A percentile compares a stretch with the other conserved stretches of the same genome.
Evolutionary conservation across 1,284 basidiomycete genomes (phyloP).

Genomic region (Kwoniella shivajii): DNA sequence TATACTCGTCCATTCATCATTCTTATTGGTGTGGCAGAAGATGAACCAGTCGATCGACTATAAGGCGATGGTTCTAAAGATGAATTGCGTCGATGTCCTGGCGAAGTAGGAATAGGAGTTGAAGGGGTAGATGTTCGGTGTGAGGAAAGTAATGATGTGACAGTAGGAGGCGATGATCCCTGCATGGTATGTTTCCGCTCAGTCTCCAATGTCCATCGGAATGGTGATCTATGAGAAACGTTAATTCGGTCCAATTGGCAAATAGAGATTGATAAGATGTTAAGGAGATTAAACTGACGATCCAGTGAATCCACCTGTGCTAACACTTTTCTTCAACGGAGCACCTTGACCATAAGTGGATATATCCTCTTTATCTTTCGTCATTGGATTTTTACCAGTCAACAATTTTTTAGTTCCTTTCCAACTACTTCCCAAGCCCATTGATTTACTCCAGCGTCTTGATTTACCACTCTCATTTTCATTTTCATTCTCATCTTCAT

Average conservation of each 20-base stretch:
- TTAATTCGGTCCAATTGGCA: background rate
- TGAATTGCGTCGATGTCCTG: slow-evolving; percentile 34
- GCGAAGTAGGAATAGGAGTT: slow-evolving; percentile 1
- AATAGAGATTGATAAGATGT: background rate
- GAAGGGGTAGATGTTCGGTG: slow-evolving; percentile 9
- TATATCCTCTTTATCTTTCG: slow-evolving; percentile 20
- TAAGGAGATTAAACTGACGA: slow-evolving; percentile 28
- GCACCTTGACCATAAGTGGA: slow-evolving; percentile 26
- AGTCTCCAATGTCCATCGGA: slow-evolving; percentile 38
- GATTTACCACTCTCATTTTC: slow-evolving; percentile 16
- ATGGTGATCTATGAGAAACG: slow-evolving; percentile 39
- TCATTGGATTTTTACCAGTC: slow-evolving; percentile 28
- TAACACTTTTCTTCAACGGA: slow-evolving; percentile 50
- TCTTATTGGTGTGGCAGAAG: slow-evolving; percentile 28
- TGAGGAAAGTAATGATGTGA: slow-evolving; percentile 14
- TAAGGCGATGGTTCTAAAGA: slow-evolving; percentile 24
- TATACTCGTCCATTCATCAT: slow-evolving; percentile 55
- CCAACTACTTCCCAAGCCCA: slow-evolving; percentile 40
- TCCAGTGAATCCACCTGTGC: slow-evolving; percentile 47
- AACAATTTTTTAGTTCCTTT: slow-evolving; percentile 49
- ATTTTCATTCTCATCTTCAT: slow-evolving; percentile 23
- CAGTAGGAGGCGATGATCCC: slow-evolving; percentile 19
- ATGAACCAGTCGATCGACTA: slow-evolving; percentile 18
- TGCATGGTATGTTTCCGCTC: slow-evolving; percentile 40
- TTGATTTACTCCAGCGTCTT: slow-evolving; percentile 38